Conservation (phyloP, 805 yeast genomes). For the Schizosaccharomyces cryophilus region DNA sequence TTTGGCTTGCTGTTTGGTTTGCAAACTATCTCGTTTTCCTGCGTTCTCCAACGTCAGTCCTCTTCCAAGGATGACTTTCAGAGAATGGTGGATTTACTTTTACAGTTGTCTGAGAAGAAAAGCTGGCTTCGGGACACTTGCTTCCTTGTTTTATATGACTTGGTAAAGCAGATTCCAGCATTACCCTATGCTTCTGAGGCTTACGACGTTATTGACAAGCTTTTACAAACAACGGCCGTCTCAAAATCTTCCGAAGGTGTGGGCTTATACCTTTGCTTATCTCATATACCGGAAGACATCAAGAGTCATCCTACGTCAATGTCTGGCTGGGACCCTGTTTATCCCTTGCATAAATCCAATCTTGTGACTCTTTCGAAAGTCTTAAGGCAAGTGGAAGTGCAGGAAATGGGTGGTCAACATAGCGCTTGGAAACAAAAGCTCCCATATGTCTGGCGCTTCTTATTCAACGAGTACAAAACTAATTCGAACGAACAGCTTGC, state of each 20-base stretch:
- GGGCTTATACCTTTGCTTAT: conserved; percentile 31
- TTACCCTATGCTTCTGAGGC: conserved; percentile 4
- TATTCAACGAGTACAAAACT: conserved; percentile 22
- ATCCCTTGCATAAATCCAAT: conserved; percentile 56
- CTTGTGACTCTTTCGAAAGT: conserved; percentile 35
- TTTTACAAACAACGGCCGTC: conserved; percentile 28
- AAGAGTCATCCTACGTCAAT: conserved; percentile 6
- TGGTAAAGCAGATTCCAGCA: conserved; percentile 13
- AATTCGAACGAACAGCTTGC: conserved; percentile 7
- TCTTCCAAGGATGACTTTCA: conserved; percentile 15
- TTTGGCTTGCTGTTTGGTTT: conserved; percentile 74
- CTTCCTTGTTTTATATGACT: conserved; percentile 40
- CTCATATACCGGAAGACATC: not conserved
- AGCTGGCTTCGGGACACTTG: conserved; percentile 75
- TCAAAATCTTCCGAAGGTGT: conserved; percentile 57
- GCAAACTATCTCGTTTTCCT: conserved; percentile 43
- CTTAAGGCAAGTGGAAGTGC: conserved; percentile 19
- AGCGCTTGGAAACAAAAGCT: conserved; percentile 52
- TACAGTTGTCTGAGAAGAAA: conserved; percentile 37
- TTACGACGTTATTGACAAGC: conserved; percentile 16
- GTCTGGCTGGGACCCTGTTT: conserved; percentile 37
- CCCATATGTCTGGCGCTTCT: conserved; percentile 50
- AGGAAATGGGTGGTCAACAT: conserved; percentile 18
- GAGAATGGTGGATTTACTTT: conserved; percentile 22
- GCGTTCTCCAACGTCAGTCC: conserved; percentile 12